Evolutionary conservation across 2,329 filamentous ascomycete genomes (phyloP), one percentile per base, ranked within the genome.

Genomic region (Xylariaceae sp.): DNA sequence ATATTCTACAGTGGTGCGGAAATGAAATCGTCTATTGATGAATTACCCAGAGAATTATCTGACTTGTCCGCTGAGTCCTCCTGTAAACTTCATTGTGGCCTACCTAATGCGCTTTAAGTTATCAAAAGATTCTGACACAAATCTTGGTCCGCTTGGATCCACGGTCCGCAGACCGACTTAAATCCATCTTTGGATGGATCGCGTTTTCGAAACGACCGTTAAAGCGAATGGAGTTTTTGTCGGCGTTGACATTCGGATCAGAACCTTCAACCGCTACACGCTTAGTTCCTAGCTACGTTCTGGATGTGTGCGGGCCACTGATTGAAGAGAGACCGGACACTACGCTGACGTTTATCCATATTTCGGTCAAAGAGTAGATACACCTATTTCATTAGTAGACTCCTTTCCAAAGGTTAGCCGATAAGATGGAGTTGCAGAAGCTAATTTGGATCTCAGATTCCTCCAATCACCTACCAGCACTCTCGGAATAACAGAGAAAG

Each of bases 201-300:
- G 68, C 72, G 0, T 75, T 71, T 42, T 53, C 72, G 0, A 70
- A 67, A 36, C 58, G 70, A 0, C 73, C 72, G 0, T 57, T 75
- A 1, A 60, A 58, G 27, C 69, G 61, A 27, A 20, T 63, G 1
- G 72, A 75, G 40, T 58, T 75, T 5, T 54, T 62, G 9, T 75
- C 71, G 1, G 73, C 72, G 0, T 42, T 73, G 1, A 40, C 65
- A 0, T 72, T 73, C 36, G 57, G 58, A 10, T 20, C 44, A 0
- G 57, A 53, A 5, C 36, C 64, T 7, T 29, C 47, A 13, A 27
- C 46, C 0, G 24, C 57, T 1, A 29, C 46, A 0, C 27, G 52
- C 2, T 40, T 68, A 2, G 62, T 58, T 0, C 69, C 69, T 0
- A n/a, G 45, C 0, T 69, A 66, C 37, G 51, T 66, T 10, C 44